Evolutionary conservation across 208 protist genomes (phyloP).

Genomic region (Strigomonas oncopelti): DNA sequence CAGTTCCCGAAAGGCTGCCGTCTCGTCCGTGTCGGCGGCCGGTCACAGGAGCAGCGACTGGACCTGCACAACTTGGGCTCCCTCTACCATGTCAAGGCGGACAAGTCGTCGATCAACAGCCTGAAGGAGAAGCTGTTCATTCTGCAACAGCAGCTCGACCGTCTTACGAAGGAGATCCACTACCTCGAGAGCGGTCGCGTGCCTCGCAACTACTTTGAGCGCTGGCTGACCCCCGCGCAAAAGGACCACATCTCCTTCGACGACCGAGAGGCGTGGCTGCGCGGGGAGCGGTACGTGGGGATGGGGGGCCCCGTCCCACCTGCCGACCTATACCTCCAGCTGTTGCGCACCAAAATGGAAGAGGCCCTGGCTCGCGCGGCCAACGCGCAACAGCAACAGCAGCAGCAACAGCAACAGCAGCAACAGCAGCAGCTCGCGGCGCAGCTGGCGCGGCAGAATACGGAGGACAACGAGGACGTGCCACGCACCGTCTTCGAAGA

Average conservation of each 20-base stretch:
- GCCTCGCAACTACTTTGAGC: slow-evolving; percentile 76
- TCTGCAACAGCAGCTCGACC: slow-evolving; percentile 71
- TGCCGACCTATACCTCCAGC: slow-evolving; percentile 32
- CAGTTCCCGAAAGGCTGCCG: slow-evolving; percentile 71
- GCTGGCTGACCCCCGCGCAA: slow-evolving; percentile 84
- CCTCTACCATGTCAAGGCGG: slow-evolving; percentile 50
- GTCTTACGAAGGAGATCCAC: slow-evolving; percentile 80
- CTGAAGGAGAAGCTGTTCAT: slow-evolving; percentile 73
- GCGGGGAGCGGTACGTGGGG: slow-evolving; percentile 61
- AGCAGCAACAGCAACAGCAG: not conserved
- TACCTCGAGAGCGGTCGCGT: slow-evolving; percentile 78
- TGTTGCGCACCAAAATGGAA: slow-evolving; percentile 47
- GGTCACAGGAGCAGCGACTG: slow-evolving; percentile 66
- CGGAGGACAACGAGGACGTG: slow-evolving; percentile 61
- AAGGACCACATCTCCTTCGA: slow-evolving; percentile 65
- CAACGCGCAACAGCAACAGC: not conserved
- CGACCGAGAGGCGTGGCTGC: slow-evolving; percentile 80
- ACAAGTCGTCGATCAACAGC: slow-evolving; percentile 68
- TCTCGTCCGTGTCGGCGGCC: slow-evolving; percentile 85
- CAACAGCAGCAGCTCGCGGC: not conserved
- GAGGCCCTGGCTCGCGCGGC: slow-evolving; percentile 15
- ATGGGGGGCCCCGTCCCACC: slow-evolving; percentile 12
- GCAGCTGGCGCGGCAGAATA: slow-evolving; percentile 6
- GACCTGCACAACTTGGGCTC: slow-evolving; percentile 74
- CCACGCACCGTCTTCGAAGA: slow-evolving; percentile 85